Conservation (phyloP, 768 basidiomycete genomes). For the Boletus edulis region DNA sequence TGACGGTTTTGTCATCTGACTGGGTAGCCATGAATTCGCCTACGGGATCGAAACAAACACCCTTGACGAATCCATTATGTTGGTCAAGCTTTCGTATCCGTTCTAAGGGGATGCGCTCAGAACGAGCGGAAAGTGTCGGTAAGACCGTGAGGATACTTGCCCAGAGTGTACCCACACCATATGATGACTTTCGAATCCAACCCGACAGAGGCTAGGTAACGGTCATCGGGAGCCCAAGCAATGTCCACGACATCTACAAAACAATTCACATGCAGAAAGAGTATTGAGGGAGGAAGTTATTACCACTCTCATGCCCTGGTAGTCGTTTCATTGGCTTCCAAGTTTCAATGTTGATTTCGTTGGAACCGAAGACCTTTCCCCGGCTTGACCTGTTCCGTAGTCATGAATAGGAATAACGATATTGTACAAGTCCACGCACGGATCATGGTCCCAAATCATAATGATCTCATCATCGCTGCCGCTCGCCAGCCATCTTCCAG, state of each 20-base stretch:
- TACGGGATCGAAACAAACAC: slow-evolving; percentile 98
- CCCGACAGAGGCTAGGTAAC: slow-evolving; percentile 91
- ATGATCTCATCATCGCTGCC: slow-evolving; percentile 95
- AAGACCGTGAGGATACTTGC: slow-evolving; percentile 39
- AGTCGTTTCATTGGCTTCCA: slow-evolving; percentile 94
- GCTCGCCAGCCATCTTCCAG: slow-evolving; percentile 90
- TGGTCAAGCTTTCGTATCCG: slow-evolving; percentile 79
- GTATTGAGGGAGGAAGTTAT: slow-evolving; percentile 14
- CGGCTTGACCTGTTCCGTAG: slow-evolving; percentile 57
- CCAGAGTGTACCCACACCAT: slow-evolving; percentile 92
- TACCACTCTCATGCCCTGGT: slow-evolving; percentile 93
- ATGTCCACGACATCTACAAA: slow-evolving; percentile 86
- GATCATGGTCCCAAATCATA: slow-evolving; percentile 97
- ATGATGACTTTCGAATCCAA: slow-evolving; percentile 88
- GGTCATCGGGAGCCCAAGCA: slow-evolving; percentile 92
- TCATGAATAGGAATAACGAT: slow-evolving; percentile 3
- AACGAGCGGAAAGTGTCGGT: background rate
- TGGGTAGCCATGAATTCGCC: slow-evolving; percentile 98
- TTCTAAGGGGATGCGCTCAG: slow-evolving; percentile 44
- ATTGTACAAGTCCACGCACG: slow-evolving; percentile 50
- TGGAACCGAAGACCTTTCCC: slow-evolving; percentile 91
- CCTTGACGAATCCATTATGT: slow-evolving; percentile 97
- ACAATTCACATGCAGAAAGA: slow-evolving; percentile 2
- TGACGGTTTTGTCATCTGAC: slow-evolving; percentile 94
- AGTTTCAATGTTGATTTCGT: slow-evolving; percentile 94